Evolutionary conservation across 352 stramenopile genomes (phyloP).

Genomic region (Pythium pectinolyticum): DNA sequence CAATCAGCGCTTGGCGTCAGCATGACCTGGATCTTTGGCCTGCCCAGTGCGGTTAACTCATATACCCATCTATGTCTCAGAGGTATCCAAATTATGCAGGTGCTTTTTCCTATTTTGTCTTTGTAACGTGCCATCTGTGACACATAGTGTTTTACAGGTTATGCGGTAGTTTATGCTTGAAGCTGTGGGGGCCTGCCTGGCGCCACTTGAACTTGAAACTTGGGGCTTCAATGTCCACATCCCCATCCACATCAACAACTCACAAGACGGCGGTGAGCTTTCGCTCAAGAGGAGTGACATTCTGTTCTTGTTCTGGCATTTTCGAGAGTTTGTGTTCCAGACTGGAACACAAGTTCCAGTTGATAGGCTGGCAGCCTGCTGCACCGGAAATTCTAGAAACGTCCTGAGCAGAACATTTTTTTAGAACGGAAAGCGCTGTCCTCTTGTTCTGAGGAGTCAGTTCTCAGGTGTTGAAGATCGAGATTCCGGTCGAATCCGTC

Average conservation of each 20-base stretch:
- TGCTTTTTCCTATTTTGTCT: neutral
- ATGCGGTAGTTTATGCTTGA: neutral
- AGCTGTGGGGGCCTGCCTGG: too few relatives aligned
- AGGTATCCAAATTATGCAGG: constrained; percentile 4
- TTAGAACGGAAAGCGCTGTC: too few relatives aligned
- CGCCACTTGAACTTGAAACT: constrained; percentile 28
- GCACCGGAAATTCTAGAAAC: too few relatives aligned
- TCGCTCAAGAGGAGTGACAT: neutral
- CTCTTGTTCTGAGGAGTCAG: too few relatives aligned
- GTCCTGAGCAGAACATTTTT: too few relatives aligned
- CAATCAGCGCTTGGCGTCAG: constrained; percentile 2
- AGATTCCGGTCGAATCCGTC: too few relatives aligned
- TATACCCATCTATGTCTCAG: constrained; percentile 19
- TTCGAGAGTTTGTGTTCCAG: too few relatives aligned
- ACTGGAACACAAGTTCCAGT: too few relatives aligned
- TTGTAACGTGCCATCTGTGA: too few relatives aligned
- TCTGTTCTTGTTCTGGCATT: neutral
- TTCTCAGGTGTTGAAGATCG: too few relatives aligned
- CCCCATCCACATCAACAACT: neutral
- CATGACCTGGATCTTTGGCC: neutral
- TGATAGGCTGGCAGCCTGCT: too few relatives aligned
- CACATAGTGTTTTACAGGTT: neutral
- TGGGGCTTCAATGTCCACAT: constrained; percentile 17
- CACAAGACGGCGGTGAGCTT: neutral
- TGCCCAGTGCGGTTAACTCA: neutral